Evolutionary conservation across 1,284 basidiomycete species (phyloP), one percentile per base, ranked within the genome.

Genomic region (Singerocomus rubriflavus): DNA sequence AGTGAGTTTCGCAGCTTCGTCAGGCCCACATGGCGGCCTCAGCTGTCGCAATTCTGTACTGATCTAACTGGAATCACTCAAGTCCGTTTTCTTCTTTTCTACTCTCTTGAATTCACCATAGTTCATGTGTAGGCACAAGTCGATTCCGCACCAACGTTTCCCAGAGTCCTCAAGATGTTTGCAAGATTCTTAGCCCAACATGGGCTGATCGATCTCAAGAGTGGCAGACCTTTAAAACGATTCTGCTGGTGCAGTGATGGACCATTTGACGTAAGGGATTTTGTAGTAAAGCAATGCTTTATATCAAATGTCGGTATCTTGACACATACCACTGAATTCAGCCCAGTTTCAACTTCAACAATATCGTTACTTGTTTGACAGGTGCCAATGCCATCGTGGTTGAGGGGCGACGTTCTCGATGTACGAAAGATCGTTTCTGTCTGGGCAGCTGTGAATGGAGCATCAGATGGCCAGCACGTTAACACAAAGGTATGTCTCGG

Each of bases 1-100:
- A 85, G 84, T 60, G 87, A 91, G 63, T 98, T 95, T 72, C 85
- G 91, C 56, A 86, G 83, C 55, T 97, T 90, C 66, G 93, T 98
- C 38, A 81, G 78, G 60, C 96, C 96, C 6, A 87, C 84, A 3
- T 98, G 93, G 90, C 76, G 80, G 42, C 93, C 94, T 0, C 73
- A 70, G 42, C 76, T 99, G 9, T 87, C 89, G 14, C 71, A 79
- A 16, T 99, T 97, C 66, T 98, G 95, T 69, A 90, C 77, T 5
- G 70, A 81, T 31, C 75, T 99, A 44, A 99, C 96, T 6, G 93
- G 94, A 13, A 94, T 99, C 51, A 87, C 84, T 13, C 95, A 98
- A 78, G 92, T 93, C 54, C 54, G 77, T 71, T 14, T 50, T 50
- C 42, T 47, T 52, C 46, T 33, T 34, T 36, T 48, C 31, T 45